A percentile compares a stretch with the other conserved stretches of the same genome.
phyloP scores from a whole-genome alignment of 2,329 filamentous ascomycete genomes.

The Aspergillus felis region DNA sequence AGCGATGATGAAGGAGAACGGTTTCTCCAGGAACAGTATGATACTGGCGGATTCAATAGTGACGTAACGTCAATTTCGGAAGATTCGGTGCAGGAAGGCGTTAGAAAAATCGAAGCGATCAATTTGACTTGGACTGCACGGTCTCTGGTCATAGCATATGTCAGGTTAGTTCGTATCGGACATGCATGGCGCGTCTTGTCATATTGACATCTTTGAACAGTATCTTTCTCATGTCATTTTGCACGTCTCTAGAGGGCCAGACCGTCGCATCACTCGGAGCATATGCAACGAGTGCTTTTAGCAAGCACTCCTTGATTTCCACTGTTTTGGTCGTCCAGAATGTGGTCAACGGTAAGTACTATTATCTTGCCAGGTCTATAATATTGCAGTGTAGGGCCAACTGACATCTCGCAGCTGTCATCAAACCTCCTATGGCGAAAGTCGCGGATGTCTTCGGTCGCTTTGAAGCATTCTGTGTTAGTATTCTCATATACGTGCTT shows the following conservation, averaged over 20 bases:
- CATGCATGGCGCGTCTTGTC: slow-evolving; percentile 2
- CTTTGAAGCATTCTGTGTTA: slow-evolving; percentile 57
- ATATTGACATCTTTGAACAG: slow-evolving; percentile 29
- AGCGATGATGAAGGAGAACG: slow-evolving; percentile 29
- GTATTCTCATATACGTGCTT: slow-evolving; percentile 49
- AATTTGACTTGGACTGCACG: slow-evolving; percentile 50
- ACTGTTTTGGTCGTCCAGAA: slow-evolving; percentile 62
- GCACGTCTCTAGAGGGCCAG: slow-evolving; percentile 64
- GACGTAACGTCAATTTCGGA: slow-evolving; percentile 20
- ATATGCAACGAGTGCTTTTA: slow-evolving; percentile 64
- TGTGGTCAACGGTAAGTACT: slow-evolving; percentile 55
- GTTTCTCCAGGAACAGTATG: slow-evolving; percentile 26
- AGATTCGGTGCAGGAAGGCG: slow-evolving; percentile 43
- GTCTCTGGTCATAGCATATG: slow-evolving; percentile 46
- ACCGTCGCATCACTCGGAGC: slow-evolving; percentile 58
- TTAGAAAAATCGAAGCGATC: slow-evolving; percentile 51
- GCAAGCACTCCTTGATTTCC: slow-evolving; percentile 61
- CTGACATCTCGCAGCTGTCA: slow-evolving; percentile 48
- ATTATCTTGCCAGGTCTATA: slow-evolving; percentile 23
- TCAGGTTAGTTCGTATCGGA: slow-evolving; percentile 38
- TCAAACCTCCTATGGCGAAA: slow-evolving; percentile 64
- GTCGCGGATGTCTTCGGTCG: slow-evolving; percentile 65
- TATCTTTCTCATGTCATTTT: slow-evolving; percentile 61
- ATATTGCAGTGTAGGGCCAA: not conserved
- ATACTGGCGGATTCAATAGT: slow-evolving; percentile 18